A percentile compares a stretch with the other conserved stretches of the same genome.
Conservation (phyloP, 2,329 filamentous ascomycete species). For the Colletotrichum scovillei region DNA sequence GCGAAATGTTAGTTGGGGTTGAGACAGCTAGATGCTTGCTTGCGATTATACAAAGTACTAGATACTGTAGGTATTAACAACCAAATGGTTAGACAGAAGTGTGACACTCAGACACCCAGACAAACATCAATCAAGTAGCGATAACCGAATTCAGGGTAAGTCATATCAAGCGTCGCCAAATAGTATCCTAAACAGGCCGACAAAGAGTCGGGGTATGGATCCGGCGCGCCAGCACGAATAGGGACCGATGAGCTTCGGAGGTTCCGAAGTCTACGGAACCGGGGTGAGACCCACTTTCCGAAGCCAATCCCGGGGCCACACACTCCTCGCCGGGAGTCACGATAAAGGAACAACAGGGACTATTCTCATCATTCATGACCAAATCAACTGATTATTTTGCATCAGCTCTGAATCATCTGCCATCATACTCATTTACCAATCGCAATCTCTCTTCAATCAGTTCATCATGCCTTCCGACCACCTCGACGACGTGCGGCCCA, state of each 20-base stretch:
- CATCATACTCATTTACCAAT: not conserved
- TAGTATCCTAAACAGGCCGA: not conserved
- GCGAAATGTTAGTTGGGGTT: too few relatives aligned
- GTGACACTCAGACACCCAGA: not conserved
- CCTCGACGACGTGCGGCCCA: slow-evolving; percentile 42
- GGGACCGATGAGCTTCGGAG: not conserved
- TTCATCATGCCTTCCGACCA: slow-evolving; percentile 12
- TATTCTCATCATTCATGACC: not conserved
- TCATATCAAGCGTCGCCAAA: not conserved
- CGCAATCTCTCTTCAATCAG: not conserved
- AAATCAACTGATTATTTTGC: not conserved
- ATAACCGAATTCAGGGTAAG: not conserved
- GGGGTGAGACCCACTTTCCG: not conserved
- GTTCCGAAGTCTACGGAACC: not conserved
- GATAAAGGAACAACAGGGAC: not conserved
- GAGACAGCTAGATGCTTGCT: too few relatives aligned
- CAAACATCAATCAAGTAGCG: not conserved
- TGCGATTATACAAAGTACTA: too few relatives aligned
- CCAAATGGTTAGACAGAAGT: not conserved
- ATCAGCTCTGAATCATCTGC: not conserved
- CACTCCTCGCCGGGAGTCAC: not conserved
- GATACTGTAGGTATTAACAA: too few relatives aligned
- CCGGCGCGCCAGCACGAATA: not conserved
- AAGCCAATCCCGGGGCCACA: not conserved
- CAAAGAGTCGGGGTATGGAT: not conserved